These are phyloP conservation scores for Epicoccum nigrum DNA, from an alignment of 2,329 filamentous ascomycete genomes.

Conservation along the genomic window DNA sequence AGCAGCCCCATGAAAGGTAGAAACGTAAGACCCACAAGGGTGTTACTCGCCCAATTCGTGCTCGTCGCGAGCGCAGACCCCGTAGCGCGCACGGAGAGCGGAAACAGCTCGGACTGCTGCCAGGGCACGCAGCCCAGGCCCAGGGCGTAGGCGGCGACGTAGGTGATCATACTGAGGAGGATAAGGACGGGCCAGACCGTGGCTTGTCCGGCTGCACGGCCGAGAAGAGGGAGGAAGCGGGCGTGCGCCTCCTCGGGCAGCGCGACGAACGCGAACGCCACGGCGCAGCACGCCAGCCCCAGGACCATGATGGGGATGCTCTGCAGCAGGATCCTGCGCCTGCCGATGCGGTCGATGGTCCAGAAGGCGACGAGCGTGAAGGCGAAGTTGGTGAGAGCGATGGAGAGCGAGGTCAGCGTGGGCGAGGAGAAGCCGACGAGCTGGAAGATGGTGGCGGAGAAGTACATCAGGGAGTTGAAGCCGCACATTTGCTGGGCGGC, in stretches of 20 bases:
- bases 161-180: constrained; percentile 77
- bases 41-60: constrained; percentile 89
- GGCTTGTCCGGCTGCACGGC: no score
- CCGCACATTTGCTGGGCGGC: constrained; percentile 85
- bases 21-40: constrained; percentile 84
- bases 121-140: constrained; percentile 93
- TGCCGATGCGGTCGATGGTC: constrained; percentile 53
- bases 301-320: constrained; percentile 84
- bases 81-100: constrained; percentile 72
- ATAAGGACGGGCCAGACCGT: constrained; percentile 57
- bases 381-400: constrained; percentile 54
- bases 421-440: constrained; percentile 55
- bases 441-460: constrained; percentile 55
- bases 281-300: constrained; percentile 72
- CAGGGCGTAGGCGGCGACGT: constrained; percentile 83
- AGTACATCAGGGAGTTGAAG: constrained; percentile 57
- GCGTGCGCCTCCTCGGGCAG: constrained; percentile 34
- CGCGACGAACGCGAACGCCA: constrained; percentile 72
- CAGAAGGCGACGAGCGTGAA: constrained; percentile 55
- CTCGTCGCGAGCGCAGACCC: constrained; percentile 77
- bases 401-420: constrained; percentile 52
- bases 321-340: constrained; percentile 70
- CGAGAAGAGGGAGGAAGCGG: no score
- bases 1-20: constrained; percentile 82
- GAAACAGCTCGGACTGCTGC: constrained; percentile 94